Conservation (phyloP, 768 basidiomycete species). For the Coprinellus aureogranulatus region DNA sequence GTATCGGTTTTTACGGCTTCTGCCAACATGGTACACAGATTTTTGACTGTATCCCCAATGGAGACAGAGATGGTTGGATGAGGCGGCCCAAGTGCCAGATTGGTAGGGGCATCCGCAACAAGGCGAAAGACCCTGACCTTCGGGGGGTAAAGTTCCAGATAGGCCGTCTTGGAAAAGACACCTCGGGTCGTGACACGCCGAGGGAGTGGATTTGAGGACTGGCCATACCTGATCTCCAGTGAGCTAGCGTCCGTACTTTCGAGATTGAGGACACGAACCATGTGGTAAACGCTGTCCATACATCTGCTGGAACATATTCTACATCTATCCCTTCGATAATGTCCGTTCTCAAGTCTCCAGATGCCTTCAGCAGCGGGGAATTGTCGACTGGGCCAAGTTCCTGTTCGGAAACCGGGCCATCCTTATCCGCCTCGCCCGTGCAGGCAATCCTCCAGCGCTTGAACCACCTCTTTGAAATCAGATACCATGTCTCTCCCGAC, state of each 20-base stretch:
- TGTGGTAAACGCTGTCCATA: conserved; percentile 63
- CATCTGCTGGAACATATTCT: conserved; percentile 69
- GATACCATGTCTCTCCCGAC: conserved; percentile 74
- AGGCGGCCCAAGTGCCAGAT: conserved; percentile 21
- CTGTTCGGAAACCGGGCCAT: conserved; percentile 57
- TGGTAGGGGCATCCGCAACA: conserved; percentile 26
- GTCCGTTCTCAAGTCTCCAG: conserved; percentile 43
- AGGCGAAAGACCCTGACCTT: conserved; percentile 56
- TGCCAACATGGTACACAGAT: conserved; percentile 41
- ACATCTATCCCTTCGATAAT: conserved; percentile 66
- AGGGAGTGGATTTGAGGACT: conserved; percentile 51
- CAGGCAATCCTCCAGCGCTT: conserved; percentile 73
- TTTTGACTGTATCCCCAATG: conserved; percentile 45
- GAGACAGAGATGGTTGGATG: conserved; percentile 47
- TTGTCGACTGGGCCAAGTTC: conserved; percentile 79
- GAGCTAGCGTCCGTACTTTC: conserved; percentile 2
- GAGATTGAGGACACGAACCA: conserved; percentile 50
- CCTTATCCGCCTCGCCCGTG: conserved; percentile 65
- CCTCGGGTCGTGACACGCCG: conserved; percentile 68
- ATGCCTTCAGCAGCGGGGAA: conserved; percentile 54
- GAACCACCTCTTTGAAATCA: conserved; percentile 72
- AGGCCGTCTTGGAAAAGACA: conserved; percentile 37
- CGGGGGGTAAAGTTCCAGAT: conserved; percentile 74
- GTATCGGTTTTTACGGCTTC: conserved; percentile 29
- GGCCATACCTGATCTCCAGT: conserved; percentile 63